Evolutionary conservation across 148 eudicot genomes (phyloP).

Genomic region (Rhododendron henanense): DNA sequence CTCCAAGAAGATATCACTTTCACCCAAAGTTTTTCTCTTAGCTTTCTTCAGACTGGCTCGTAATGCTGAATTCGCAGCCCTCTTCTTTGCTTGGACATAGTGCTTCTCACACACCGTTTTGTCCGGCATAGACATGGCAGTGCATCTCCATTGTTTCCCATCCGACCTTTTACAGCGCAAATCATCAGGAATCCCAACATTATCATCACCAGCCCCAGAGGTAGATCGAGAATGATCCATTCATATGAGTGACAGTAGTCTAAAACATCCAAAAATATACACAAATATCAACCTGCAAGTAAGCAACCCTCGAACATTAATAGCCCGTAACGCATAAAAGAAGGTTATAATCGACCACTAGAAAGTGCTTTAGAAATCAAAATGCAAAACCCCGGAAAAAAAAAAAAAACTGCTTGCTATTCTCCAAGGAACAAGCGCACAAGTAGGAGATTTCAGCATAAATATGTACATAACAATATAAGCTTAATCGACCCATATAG

Average conservation of each 20-base stretch:
- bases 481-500: neutral
- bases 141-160: conserved; percentile 99
- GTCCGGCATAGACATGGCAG: conserved; percentile 97
- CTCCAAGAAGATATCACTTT: conserved; percentile 55
- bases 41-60: conserved; percentile 81
- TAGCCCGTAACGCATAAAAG: neutral
- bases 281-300: conserved; percentile 14
- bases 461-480: neutral
- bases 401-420: neutral
- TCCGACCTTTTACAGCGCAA: conserved; percentile 93
- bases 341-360: neutral
- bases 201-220: conserved; percentile 58
- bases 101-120: conserved; percentile 97
- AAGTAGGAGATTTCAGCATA: neutral
- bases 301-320: neutral
- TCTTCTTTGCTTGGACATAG: conserved; percentile 93
- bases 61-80: conserved; percentile 92
- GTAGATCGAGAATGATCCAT: conserved; percentile 54
- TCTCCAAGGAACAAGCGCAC: neutral
- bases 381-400: neutral
- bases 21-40: conserved; percentile 60
- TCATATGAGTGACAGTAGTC: neutral
- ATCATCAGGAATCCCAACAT: conserved; percentile 80
- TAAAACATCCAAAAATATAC: neutral
- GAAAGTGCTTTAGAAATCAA: neutral